A percentile compares a stretch with the other conserved stretches of the same genome.
Conservation (phyloP, 2,329 filamentous ascomycete species). For the Paracamarosporium sp. region DNA sequence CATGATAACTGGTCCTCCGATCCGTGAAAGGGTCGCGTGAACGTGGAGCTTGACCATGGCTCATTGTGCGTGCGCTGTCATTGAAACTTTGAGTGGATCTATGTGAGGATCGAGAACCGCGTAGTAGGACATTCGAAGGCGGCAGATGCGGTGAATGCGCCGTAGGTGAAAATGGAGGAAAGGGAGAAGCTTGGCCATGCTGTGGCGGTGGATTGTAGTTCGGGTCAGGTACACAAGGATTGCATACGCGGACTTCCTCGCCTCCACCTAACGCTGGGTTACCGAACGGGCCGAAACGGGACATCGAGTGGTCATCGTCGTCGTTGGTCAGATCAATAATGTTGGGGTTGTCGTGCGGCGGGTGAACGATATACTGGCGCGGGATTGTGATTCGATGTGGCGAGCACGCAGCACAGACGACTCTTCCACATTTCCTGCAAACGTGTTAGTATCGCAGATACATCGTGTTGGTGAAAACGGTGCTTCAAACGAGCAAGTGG, state of each 20-base stretch:
- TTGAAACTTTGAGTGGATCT: slow-evolving; percentile 29
- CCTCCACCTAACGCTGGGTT: slow-evolving; percentile 67
- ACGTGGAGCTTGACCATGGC: slow-evolving; percentile 25
- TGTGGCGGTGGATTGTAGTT: slow-evolving; percentile 66
- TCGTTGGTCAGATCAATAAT: slow-evolving; percentile 57
- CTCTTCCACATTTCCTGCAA: slow-evolving; percentile 82
- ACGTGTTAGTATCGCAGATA: neutral
- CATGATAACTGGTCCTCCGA: slow-evolving; percentile 33
- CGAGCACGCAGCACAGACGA: slow-evolving; percentile 89
- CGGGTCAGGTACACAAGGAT: slow-evolving; percentile 75
- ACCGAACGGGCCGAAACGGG: slow-evolving; percentile 35
- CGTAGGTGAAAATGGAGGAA: slow-evolving; percentile 14
- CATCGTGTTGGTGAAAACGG: neutral
- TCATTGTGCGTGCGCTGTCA: slow-evolving; percentile 20
- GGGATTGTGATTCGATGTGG: slow-evolving; percentile 96
- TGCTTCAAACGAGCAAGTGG: neutral
- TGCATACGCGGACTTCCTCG: slow-evolving; percentile 73
- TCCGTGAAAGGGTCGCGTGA: slow-evolving; percentile 28
- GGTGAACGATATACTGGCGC: slow-evolving; percentile 87
- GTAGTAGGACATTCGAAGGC: neutral
- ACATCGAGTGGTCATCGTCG: slow-evolving; percentile 34
- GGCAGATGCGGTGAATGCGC: slow-evolving; percentile 16
- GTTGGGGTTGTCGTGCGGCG: slow-evolving; percentile 47
- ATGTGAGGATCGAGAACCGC: slow-evolving; percentile 11
- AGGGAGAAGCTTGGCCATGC: slow-evolving; percentile 30